Evolutionary conservation across 352 stramenopile species (phyloP).

Genomic region (Globisporangium parvum): DNA sequence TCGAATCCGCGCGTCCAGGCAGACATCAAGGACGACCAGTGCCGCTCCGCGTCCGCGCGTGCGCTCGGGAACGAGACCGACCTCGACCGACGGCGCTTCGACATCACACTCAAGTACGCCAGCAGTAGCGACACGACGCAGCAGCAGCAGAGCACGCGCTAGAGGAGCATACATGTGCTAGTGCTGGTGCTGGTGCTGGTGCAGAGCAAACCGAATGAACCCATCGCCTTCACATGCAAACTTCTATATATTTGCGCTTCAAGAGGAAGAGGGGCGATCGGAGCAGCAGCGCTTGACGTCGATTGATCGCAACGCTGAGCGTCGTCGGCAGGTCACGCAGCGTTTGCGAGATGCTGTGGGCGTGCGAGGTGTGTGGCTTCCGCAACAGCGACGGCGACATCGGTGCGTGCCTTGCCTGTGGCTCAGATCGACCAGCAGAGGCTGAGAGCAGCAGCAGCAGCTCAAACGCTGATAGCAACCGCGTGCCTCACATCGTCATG

Average conservation of each 20-base stretch:
- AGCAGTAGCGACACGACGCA: slow-evolving; percentile 1
- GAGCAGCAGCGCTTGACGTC: no score
- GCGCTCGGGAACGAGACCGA: slow-evolving; percentile 12
- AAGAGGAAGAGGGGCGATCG: no score
- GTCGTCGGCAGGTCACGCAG: no score
- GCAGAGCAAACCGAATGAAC: not conserved
- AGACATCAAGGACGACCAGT: slow-evolving; percentile 12
- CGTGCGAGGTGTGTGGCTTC: slow-evolving; percentile 56
- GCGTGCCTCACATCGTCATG: no score
- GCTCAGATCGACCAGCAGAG: slow-evolving; percentile 26
- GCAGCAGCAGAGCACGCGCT: slow-evolving; percentile 3
- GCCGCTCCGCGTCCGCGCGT: slow-evolving; percentile 8
- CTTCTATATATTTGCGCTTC: no score
- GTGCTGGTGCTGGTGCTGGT: no score
- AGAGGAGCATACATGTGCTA: not conserved
- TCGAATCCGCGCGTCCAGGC: slow-evolving; percentile 9
- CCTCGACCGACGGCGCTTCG: slow-evolving; percentile 10
- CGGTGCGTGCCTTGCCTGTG: slow-evolving; percentile 54
- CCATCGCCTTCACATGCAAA: no score
- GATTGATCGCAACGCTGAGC: no score
- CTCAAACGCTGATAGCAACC: slow-evolving; percentile 9
- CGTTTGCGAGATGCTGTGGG: slow-evolving; percentile 39
- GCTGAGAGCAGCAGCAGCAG: not conserved
- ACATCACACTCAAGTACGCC: slow-evolving; percentile 9
- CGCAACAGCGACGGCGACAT: slow-evolving; percentile 46